Evolutionary conservation across 2,329 filamentous ascomycete genomes (phyloP).

Genomic region (Trichoderma sp.): DNA sequence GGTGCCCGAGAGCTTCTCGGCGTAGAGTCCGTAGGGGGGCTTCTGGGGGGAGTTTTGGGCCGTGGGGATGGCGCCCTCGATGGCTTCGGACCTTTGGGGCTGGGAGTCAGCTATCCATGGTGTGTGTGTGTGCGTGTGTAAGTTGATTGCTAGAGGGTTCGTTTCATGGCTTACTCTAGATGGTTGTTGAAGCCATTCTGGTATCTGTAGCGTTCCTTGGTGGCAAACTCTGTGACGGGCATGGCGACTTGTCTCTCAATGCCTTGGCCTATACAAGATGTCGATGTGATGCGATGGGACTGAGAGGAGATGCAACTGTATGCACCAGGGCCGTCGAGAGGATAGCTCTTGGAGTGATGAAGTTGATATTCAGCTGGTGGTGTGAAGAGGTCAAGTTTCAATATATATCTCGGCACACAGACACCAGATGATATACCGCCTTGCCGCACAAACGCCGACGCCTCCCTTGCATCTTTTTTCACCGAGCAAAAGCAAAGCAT

Average conservation of each 20-base stretch:
- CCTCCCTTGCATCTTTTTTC: not conserved
- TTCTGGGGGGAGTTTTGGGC: slow-evolving; percentile 83
- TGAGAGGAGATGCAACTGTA: too few relatives aligned
- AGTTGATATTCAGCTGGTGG: too few relatives aligned
- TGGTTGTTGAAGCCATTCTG: slow-evolving; percentile 77
- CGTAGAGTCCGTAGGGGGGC: slow-evolving; percentile 75
- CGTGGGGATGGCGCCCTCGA: slow-evolving; percentile 72
- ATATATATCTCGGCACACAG: slow-evolving; percentile 2
- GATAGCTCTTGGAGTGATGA: not conserved
- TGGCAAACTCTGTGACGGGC: slow-evolving; percentile 53
- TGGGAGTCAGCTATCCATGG: not conserved
- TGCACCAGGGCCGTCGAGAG: not conserved
- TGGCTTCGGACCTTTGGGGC: slow-evolving; percentile 68
- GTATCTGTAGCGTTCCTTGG: slow-evolving; percentile 68
- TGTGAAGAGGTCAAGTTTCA: not conserved
- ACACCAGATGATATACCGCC: not conserved
- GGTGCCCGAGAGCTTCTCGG: slow-evolving; percentile 75
- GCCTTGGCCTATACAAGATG: not conserved
- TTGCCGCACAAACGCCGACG: not conserved
- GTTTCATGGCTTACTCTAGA: slow-evolving; percentile 61
- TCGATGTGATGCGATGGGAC: not conserved
- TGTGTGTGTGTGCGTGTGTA: too few relatives aligned
- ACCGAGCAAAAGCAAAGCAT: not conserved
- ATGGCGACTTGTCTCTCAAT: slow-evolving; percentile 40
- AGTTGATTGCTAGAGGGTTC: not conserved